phyloP scores from a whole-genome alignment of 176 grass and related monocot genomes.

The Triticum monococcum region DNA sequence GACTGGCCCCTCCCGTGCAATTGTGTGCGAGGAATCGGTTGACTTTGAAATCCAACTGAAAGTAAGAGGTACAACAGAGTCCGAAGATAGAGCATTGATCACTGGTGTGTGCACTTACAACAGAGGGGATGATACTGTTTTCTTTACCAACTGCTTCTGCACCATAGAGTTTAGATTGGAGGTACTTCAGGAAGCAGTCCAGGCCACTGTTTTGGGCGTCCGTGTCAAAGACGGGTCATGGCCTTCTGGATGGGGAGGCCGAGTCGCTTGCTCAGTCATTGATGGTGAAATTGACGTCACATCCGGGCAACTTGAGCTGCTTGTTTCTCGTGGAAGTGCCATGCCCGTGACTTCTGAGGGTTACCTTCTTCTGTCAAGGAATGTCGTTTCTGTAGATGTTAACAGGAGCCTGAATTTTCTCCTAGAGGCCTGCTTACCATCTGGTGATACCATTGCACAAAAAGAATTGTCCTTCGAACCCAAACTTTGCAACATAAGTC shows the following conservation, averaged over 20 bases:
- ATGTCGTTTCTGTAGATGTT: background rate
- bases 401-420: background rate
- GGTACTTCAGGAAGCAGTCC: background rate
- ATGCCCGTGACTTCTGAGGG: background rate
- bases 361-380: background rate
- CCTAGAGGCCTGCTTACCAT: background rate
- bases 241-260: background rate
- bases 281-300: background rate
- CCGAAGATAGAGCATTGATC: background rate
- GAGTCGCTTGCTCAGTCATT: background rate
- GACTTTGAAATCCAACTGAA: background rate
- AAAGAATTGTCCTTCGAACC: background rate
- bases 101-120: background rate
- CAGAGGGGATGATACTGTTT: background rate
- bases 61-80: background rate
- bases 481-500: background rate
- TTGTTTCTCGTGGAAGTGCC: background rate
- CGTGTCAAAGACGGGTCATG: background rate
- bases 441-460: background rate
- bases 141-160: background rate
- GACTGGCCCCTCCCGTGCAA: background rate
- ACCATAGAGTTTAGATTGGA: background rate
- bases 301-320: background rate
- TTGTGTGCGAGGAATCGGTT: background rate
- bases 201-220: background rate